These are phyloP conservation scores for Aspergillus sclerotialis DNA, from an alignment of 2,329 filamentous ascomycete genomes.

Conservation along the genomic window DNA sequence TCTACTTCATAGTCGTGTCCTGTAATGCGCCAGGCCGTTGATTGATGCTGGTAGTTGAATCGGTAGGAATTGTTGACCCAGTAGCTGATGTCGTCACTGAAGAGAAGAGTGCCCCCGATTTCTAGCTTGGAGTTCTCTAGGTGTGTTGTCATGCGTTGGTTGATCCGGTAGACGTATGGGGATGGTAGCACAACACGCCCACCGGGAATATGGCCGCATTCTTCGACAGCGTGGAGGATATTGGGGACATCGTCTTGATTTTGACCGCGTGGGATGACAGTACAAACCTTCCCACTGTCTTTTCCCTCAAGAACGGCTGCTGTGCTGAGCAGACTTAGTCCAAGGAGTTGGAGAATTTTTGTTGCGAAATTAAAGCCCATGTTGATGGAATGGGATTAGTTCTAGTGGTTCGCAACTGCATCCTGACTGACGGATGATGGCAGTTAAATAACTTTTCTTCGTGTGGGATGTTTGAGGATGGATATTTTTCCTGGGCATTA, in stretches of 20 bases:
- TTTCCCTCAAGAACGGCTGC: not conserved
- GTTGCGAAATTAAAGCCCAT: too few relatives aligned
- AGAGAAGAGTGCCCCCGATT: constrained; percentile 16
- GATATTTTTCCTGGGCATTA: too few relatives aligned
- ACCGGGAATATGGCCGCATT: not conserved
- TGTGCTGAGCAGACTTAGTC: not conserved
- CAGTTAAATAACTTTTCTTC: too few relatives aligned
- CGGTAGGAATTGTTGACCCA: constrained; percentile 47
- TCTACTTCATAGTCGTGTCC: constrained; percentile 40
- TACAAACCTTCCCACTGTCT: too few relatives aligned
- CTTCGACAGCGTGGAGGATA: not conserved
- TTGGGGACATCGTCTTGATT: not conserved
- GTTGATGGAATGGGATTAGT: too few relatives aligned
- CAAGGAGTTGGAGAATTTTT: not conserved
- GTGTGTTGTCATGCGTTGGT: constrained; percentile 7
- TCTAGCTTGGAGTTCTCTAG: constrained; percentile 1
- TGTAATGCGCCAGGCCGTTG: constrained; percentile 49
- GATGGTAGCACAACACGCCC: constrained; percentile 2
- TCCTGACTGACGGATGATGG: too few relatives aligned
- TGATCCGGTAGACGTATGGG: constrained; percentile 3
- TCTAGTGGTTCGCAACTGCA: too few relatives aligned
- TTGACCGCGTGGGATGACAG: not conserved
- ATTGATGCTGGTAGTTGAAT: constrained; percentile 51
- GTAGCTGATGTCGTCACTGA: constrained; percentile 44
- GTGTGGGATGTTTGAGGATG: too few relatives aligned